Evolutionary conservation across 2,329 filamentous ascomycete species (phyloP).

Genomic region (Calonectria ilicicola): DNA sequence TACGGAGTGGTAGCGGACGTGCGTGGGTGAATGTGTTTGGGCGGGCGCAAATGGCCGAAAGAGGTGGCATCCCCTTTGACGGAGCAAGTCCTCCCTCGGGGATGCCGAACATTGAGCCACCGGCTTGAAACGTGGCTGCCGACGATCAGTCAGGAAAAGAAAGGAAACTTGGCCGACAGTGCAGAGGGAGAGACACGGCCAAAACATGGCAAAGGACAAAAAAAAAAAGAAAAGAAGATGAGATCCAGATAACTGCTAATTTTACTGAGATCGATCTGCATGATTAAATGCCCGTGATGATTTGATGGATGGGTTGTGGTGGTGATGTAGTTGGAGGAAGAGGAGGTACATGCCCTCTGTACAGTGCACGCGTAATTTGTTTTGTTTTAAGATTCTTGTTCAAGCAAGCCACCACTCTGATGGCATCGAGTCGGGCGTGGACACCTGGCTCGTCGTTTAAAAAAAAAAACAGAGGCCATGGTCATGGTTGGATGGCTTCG

Average conservation of each 20-base stretch:
- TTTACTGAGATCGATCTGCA: background rate
- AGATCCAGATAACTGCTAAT: conserved; percentile 4
- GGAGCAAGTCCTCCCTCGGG: conserved; percentile 15
- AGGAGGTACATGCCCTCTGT: no score
- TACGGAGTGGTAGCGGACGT: conserved; percentile 1
- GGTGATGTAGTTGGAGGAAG: background rate
- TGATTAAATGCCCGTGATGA: background rate
- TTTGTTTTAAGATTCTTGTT: background rate
- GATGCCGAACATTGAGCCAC: conserved; percentile 8
- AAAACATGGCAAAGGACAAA: background rate
- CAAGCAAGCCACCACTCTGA: background rate
- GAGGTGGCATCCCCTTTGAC: conserved; percentile 3
- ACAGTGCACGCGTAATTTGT: background rate
- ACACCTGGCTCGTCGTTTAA: background rate
- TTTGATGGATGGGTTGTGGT: background rate
- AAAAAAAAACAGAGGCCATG: background rate
- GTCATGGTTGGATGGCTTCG: background rate
- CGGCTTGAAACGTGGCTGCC: conserved; percentile 7
- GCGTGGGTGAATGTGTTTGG: conserved; percentile 1
- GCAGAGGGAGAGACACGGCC: background rate
- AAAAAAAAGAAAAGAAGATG: background rate
- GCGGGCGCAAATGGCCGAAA: conserved; percentile 15
- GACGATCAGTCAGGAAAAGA: conserved; percentile 6
- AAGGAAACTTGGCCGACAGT: background rate
- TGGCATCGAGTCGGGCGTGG: background rate